A percentile compares a stretch with the other conserved stretches of the same genome.
Conservation (phyloP, 2,329 filamentous ascomycete species). For the Aureobasidium namibiae region DNA sequence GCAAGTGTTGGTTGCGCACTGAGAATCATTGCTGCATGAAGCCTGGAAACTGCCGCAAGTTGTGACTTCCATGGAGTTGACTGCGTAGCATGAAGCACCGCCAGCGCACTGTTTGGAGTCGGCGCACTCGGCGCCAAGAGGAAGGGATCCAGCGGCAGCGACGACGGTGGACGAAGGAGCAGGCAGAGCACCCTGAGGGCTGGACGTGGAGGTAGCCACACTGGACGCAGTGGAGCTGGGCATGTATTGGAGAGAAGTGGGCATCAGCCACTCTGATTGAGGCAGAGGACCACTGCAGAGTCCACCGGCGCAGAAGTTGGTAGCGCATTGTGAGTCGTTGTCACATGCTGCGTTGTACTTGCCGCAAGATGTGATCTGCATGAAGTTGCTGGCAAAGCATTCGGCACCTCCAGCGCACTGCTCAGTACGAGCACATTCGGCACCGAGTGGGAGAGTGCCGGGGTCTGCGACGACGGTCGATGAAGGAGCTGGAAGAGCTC, state of each 20-base stretch:
- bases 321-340: conserved; percentile 19
- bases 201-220: neutral
- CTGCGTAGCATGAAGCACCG: conserved; percentile 18
- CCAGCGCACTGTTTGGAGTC: conserved; percentile 16
- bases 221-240: neutral
- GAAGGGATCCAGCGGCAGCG: conserved; percentile 17
- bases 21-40: conserved; percentile 16
- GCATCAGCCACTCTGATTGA: conserved; percentile 2
- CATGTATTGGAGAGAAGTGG: neutral
- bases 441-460: conserved; percentile 19
- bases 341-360: conserved; percentile 21
- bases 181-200: neutral
- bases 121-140: conserved; percentile 17
- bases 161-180: conserved; percentile 13
- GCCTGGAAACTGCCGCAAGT: conserved; percentile 21
- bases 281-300: conserved; percentile 20
- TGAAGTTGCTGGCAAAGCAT: conserved; percentile 18
- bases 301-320: conserved; percentile 21
- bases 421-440: conserved; percentile 14
- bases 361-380: conserved; percentile 17
- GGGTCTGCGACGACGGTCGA: conserved; percentile 16
- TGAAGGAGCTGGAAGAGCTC: conserved; percentile 1
- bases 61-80: conserved; percentile 15
- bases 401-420: conserved; percentile 18
- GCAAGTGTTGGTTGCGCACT: conserved; percentile 23